These are phyloP conservation scores for Boletellus ananas DNA, from an alignment of 768 basidiomycete species.

Conservation along the genomic window DNA sequence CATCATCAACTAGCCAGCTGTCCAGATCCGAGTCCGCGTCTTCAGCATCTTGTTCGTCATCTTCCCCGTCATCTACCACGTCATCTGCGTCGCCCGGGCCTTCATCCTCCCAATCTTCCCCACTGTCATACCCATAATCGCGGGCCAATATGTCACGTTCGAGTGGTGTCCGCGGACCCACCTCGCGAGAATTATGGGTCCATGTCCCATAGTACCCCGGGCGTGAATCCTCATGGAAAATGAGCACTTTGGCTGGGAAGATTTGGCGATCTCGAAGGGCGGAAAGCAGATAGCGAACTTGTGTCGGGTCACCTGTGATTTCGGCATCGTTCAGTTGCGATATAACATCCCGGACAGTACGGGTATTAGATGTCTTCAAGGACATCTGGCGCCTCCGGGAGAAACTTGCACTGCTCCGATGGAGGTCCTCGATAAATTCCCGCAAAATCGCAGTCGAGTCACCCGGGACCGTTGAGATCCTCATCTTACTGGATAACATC, in stretches of 20 bases:
- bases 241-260: slow-evolving; percentile 76
- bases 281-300: slow-evolving; percentile 61
- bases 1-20: slow-evolving; percentile 59
- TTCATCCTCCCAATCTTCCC: slow-evolving; percentile 95
- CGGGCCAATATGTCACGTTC: slow-evolving; percentile 69
- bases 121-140: slow-evolving; percentile 93
- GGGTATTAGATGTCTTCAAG: slow-evolving; percentile 28
- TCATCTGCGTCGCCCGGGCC: slow-evolving; percentile 72
- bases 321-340: slow-evolving; percentile 72
- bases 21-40: slow-evolving; percentile 43
- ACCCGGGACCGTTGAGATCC: not conserved
- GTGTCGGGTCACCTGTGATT: slow-evolving; percentile 63
- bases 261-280: slow-evolving; percentile 57
- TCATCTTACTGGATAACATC: slow-evolving; percentile 1
- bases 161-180: slow-evolving; percentile 84
- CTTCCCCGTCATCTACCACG: slow-evolving; percentile 58
- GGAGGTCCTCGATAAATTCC: slow-evolving; percentile 26
- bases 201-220: slow-evolving; percentile 96
- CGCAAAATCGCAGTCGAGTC: slow-evolving; percentile 10
- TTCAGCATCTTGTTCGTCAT: slow-evolving; percentile 61
- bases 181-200: slow-evolving; percentile 72
- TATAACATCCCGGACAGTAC: slow-evolving; percentile 51
- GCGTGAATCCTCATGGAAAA: slow-evolving; percentile 79
- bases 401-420: slow-evolving; percentile 24
- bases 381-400: slow-evolving; percentile 18